A percentile compares a stretch with the other conserved stretches of the same genome.
Conservation (phyloP, 2,329 filamentous ascomycete genomes). For the Aspergillus piperis region DNA sequence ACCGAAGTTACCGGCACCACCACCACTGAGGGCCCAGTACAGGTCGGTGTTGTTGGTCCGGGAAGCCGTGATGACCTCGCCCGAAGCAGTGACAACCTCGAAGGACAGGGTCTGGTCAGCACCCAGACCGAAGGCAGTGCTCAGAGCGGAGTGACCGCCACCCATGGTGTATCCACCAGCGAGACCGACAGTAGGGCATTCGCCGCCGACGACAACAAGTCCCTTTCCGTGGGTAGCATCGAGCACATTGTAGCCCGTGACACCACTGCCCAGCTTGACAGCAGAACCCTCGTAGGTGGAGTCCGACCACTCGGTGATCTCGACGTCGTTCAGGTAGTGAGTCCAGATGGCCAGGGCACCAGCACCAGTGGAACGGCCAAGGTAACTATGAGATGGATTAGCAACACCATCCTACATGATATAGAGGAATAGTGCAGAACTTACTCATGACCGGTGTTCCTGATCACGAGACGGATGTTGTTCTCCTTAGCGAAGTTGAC, state of each 20-base stretch:
- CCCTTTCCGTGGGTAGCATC: slow-evolving; percentile 48
- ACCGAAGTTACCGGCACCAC: slow-evolving; percentile 62
- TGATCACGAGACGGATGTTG: slow-evolving; percentile 54
- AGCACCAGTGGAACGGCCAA: slow-evolving; percentile 63
- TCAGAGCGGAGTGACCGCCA: slow-evolving; percentile 60
- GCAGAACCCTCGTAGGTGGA: slow-evolving; percentile 53
- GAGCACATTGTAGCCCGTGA: slow-evolving; percentile 54
- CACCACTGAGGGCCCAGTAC: slow-evolving; percentile 64
- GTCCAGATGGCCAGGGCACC: slow-evolving; percentile 47
- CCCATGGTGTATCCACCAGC: slow-evolving; percentile 63
- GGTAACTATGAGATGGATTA: slow-evolving; percentile 20
- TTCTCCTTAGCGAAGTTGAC: slow-evolving; percentile 49
- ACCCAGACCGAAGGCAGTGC: slow-evolving; percentile 57
- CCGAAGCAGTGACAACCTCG: slow-evolving; percentile 56
- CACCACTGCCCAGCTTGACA: slow-evolving; percentile 56
- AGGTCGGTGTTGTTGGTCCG: slow-evolving; percentile 55
- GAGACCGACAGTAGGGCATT: slow-evolving; percentile 58
- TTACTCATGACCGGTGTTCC: slow-evolving; percentile 47
- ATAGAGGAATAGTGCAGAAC: background rate
- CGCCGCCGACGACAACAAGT: slow-evolving; percentile 57
- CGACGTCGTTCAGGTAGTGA: slow-evolving; percentile 33
- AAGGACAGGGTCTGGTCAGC: slow-evolving; percentile 61
- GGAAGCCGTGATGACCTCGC: slow-evolving; percentile 52
- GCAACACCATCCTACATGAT: background rate
- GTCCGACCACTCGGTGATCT: slow-evolving; percentile 39